phyloP scores from a whole-genome alignment of 352 stramenopile genomes.

The Phytophthora rubi region DNA sequence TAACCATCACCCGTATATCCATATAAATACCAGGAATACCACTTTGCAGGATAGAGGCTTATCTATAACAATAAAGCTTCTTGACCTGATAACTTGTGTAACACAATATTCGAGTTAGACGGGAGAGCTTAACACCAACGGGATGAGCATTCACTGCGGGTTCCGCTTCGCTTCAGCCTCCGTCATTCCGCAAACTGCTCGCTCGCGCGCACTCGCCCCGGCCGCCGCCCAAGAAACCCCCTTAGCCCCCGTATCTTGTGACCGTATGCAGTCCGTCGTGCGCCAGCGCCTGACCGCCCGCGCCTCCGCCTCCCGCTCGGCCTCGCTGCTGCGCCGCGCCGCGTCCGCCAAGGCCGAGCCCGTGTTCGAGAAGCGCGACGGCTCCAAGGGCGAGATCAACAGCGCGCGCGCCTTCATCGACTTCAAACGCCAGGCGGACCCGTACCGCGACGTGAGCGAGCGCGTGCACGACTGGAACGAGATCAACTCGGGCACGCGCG shows the following conservation, averaged over 20 bases:
- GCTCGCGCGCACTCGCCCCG: slow-evolving; percentile 25
- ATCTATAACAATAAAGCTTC: not conserved
- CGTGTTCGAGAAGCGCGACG: slow-evolving; percentile 67
- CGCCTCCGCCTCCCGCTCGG: slow-evolving; percentile 6
- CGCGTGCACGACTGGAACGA: slow-evolving; percentile 97
- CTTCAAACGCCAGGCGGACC: slow-evolving; percentile 86
- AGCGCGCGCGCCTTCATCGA: slow-evolving; percentile 86
- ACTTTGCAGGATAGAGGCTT: not conserved
- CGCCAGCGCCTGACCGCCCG: slow-evolving; percentile 24
- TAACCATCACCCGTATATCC: slow-evolving; percentile 5
- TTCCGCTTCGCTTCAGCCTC: slow-evolving; percentile 30
- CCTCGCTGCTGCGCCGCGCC: slow-evolving; percentile 22
- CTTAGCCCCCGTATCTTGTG: not conserved
- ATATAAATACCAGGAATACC: not conserved
- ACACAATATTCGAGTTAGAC: not conserved
- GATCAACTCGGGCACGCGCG: slow-evolving; percentile 93
- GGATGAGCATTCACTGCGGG: slow-evolving; percentile 33
- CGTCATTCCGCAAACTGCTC: slow-evolving; percentile 41
- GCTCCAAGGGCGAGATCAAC: slow-evolving; percentile 69
- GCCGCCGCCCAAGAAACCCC: not conserved
- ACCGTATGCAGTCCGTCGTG: slow-evolving; percentile 38
- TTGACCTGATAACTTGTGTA: not conserved
- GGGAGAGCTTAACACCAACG: slow-evolving; percentile 18
- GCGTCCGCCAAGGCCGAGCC: slow-evolving; percentile 40
- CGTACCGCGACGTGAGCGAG: slow-evolving; percentile 93